A percentile compares a stretch with the other conserved stretches of the same genome.
These are phyloP conservation scores for Pyrenochaeta sp. DNA, from an alignment of 2,329 filamentous ascomycete genomes.

Conservation along the genomic window DNA sequence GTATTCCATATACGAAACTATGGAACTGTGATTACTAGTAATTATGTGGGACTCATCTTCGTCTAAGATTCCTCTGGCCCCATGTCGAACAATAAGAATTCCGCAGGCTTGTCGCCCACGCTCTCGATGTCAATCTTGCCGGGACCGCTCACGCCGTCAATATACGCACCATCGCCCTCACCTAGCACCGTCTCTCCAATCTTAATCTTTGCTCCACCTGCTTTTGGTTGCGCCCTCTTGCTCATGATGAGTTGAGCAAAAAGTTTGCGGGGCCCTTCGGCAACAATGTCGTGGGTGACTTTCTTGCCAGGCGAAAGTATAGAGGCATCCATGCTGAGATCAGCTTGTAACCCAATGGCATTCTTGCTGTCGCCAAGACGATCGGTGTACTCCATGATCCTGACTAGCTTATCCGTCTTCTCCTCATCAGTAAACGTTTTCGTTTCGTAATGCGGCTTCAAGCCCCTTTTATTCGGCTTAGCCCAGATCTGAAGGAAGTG, in stretches of 20 bases:
- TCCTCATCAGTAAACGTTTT: slow-evolving; percentile 74
- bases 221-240: slow-evolving; percentile 63
- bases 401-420: slow-evolving; percentile 75
- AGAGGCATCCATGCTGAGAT: slow-evolving; percentile 82
- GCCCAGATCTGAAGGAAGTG: slow-evolving; percentile 94
- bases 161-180: slow-evolving; percentile 84
- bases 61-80: slow-evolving; percentile 39
- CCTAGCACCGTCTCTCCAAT: slow-evolving; percentile 71
- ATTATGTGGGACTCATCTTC: not conserved
- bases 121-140: slow-evolving; percentile 57
- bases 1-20: not conserved
- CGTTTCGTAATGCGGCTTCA: slow-evolving; percentile 80
- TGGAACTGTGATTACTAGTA: not conserved
- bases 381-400: slow-evolving; percentile 78
- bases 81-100: slow-evolving; percentile 62
- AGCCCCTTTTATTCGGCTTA: slow-evolving; percentile 75
- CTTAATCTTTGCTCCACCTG: slow-evolving; percentile 75
- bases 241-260: slow-evolving; percentile 83
- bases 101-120: slow-evolving; percentile 55
- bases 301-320: slow-evolving; percentile 71
- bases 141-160: slow-evolving; percentile 62
- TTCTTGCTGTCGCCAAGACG: slow-evolving; percentile 70
- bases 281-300: slow-evolving; percentile 79
- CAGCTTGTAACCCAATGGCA: slow-evolving; percentile 81
- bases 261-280: slow-evolving; percentile 71